These are phyloP conservation scores for Triticum turgidum DNA, from an alignment of 176 grass and related monocot genomes.

Conservation along the genomic window DNA sequence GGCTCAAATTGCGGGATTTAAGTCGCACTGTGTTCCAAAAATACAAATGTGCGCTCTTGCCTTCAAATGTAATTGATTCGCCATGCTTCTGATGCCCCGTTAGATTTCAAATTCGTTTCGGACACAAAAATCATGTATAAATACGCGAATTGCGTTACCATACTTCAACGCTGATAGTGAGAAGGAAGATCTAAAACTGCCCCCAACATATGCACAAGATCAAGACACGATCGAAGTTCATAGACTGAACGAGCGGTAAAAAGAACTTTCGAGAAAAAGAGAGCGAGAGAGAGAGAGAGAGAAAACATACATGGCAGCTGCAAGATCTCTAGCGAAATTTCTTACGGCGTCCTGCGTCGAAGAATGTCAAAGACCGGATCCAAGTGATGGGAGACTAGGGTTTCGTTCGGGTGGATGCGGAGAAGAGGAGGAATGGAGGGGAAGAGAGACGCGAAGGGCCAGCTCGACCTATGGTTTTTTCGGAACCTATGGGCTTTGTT, in stretches of 20 bases:
- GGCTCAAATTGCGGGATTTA: not conserved
- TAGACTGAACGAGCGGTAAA: not conserved
- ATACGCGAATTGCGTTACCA: no score
- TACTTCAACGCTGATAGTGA: not conserved
- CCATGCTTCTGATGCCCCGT: not conserved
- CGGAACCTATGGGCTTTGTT: not conserved
- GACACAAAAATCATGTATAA: not conserved
- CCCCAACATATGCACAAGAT: not conserved
- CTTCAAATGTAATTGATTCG: not conserved
- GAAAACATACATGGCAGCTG: slow-evolving; percentile 17
- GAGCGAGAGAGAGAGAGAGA: not conserved
- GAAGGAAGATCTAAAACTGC: not conserved
- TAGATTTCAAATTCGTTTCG: not conserved
- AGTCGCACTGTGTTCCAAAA: not conserved
- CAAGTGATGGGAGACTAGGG: slow-evolving; percentile 24
- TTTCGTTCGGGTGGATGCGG: not conserved
- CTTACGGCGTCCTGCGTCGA: not conserved
- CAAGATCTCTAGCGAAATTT: not conserved
- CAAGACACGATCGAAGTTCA: slow-evolving; percentile 3
- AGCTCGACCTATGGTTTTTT: not conserved
- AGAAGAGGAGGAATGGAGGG: not conserved
- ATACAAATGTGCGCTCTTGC: not conserved
- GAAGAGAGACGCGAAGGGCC: not conserved
- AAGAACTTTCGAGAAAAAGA: not conserved
- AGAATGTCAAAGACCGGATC: not conserved